Percentiles rank a stretch among this genome's conserved stretches.
phyloP scores from a whole-genome alignment of 768 basidiomycete species.

The Dioszegia crocea region DNA sequence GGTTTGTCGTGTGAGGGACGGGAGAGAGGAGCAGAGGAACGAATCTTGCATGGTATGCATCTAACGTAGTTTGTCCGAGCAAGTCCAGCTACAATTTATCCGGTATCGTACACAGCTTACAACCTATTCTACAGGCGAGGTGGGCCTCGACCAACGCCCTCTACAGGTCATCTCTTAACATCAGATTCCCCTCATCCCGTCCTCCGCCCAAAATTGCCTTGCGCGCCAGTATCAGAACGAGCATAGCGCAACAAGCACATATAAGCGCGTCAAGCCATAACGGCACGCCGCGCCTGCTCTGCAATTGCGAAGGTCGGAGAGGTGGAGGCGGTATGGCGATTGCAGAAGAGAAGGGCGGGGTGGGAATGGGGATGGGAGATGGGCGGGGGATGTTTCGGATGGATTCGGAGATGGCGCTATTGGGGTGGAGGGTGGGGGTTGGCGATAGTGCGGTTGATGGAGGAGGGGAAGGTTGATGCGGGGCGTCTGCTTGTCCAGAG shows the following conservation, averaged over 20 bases:
- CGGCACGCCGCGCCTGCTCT: constrained; percentile 8
- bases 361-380: background rate
- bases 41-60: background rate
- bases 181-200: background rate
- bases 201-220: constrained; percentile 3
- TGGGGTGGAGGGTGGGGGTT: background rate
- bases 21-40: too few species aligned
- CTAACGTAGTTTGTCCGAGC: too few species aligned
- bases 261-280: constrained; percentile 32
- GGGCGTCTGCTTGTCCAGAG: too few species aligned
- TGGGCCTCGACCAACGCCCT: too few species aligned
- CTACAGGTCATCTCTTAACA: constrained; percentile 5
- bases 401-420: background rate
- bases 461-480: too few species aligned
- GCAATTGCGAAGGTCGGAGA: background rate
- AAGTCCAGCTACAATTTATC: too few species aligned
- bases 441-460: too few species aligned
- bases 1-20: background rate
- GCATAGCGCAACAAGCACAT: constrained; percentile 11
- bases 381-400: background rate
- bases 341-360: background rate
- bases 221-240: constrained; percentile 20
- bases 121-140: too few species aligned
- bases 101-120: too few species aligned
- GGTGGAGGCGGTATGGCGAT: background rate